Percentiles rank a stretch among this genome's conserved stretches.
phyloP scores from a whole-genome alignment of 192 early-diverging fungal species.

The Fimicolochytrium jonesii region DNA sequence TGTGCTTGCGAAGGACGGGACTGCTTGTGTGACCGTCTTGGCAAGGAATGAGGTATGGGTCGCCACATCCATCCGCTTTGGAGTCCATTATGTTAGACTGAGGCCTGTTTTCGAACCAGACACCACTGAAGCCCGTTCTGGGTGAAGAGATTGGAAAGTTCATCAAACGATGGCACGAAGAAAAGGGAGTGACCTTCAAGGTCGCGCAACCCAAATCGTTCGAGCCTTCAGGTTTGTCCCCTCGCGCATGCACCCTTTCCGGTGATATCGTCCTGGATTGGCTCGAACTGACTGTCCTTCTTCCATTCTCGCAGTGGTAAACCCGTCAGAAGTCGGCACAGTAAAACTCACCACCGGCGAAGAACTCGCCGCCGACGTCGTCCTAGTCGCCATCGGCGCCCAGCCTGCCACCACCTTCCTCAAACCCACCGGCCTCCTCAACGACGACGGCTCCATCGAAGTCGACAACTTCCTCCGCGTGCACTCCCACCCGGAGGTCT shows the following conservation, averaged over 20 bases:
- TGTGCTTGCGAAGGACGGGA: conserved; percentile 34
- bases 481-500: conserved; percentile 37
- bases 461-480: conserved; percentile 44
- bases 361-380: conserved; percentile 42
- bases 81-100: too few species aligned
- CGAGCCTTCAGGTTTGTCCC: too few species aligned
- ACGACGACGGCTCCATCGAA: conserved; percentile 42
- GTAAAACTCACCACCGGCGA: conserved; percentile 37
- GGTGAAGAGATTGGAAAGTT: conserved; percentile 45
- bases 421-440: conserved; percentile 34
- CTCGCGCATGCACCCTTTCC: too few species aligned
- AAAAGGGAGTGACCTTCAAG: conserved; percentile 46
- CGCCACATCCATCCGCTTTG: too few species aligned
- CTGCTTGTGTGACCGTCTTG: conserved; percentile 40
- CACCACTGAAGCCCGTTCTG: conserved; percentile 51
- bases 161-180: conserved; percentile 35
- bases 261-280: too few species aligned
- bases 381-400: conserved; percentile 54
- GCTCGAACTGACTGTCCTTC: neutral
- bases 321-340: conserved; percentile 27
- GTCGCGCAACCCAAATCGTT: too few species aligned
- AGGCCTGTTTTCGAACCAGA: conserved; percentile 44
- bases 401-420: conserved; percentile 48
- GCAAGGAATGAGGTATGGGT: neutral
- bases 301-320: neutral